Percentiles rank a stretch among this genome's conserved stretches.
Evolutionary conservation across 2,329 filamentous ascomycete genomes (phyloP).

Genomic region (Microcyclosporella mali): DNA sequence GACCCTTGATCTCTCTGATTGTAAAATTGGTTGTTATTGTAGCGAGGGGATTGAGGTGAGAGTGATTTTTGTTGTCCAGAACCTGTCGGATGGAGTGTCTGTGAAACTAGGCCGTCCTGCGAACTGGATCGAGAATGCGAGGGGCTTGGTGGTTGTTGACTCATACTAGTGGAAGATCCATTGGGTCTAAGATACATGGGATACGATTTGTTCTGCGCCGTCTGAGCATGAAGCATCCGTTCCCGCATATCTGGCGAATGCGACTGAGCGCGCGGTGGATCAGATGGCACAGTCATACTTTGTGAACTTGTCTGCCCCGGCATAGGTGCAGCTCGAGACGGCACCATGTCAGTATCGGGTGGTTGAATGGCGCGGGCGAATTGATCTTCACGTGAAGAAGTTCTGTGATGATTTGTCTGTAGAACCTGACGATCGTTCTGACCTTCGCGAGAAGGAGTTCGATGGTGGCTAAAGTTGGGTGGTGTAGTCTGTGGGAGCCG

Average conservation of each 20-base stretch:
- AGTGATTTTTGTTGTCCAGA: slow-evolving; percentile 4
- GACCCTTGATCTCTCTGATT: slow-evolving; percentile 13
- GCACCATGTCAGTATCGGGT: neutral
- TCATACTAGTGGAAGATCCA: slow-evolving; percentile 15
- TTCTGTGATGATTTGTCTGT: slow-evolving; percentile 7
- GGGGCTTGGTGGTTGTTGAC: slow-evolving; percentile 5
- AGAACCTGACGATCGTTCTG: slow-evolving; percentile 1
- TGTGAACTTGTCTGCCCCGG: slow-evolving; percentile 5
- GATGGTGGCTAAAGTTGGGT: too few species aligned
- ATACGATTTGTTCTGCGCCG: slow-evolving; percentile 3
- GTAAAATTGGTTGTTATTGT: slow-evolving; percentile 2
- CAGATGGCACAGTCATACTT: slow-evolving; percentile 9
- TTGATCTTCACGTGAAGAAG: slow-evolving; percentile 6
- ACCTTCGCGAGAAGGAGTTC: too few species aligned
- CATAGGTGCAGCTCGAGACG: slow-evolving; percentile 8
- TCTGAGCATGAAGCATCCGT: slow-evolving; percentile 6
- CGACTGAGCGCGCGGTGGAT: slow-evolving; percentile 8
- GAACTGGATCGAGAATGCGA: slow-evolving; percentile 16
- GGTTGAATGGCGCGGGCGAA: slow-evolving; percentile 13
- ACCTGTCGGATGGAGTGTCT: slow-evolving; percentile 3
- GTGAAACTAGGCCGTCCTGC: slow-evolving; percentile 12
- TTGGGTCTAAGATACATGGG: slow-evolving; percentile 13
- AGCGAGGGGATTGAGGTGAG: slow-evolving; percentile 11
- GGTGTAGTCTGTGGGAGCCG: slow-evolving; percentile 7
- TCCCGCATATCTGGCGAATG: slow-evolving; percentile 15